phyloP scores from a whole-genome alignment of 2,329 filamentous ascomycete species.

The Microcyclospora tardicrescens region DNA sequence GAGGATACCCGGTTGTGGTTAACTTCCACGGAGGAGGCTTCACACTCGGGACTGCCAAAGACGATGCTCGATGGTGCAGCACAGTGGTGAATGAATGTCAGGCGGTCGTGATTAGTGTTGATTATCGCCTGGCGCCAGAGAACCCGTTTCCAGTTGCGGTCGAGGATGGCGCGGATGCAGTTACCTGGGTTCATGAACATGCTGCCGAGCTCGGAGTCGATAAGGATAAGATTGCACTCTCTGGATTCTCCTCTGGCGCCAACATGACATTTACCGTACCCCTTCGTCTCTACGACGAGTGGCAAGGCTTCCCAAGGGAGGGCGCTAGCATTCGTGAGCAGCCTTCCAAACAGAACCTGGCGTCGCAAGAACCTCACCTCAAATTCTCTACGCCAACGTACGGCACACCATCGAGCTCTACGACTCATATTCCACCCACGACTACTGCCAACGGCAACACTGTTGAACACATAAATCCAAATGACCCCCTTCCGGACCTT shows the following conservation, averaged over 20 bases:
- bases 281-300: constrained; percentile 41
- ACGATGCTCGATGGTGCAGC: constrained; percentile 48
- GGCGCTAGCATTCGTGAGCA: constrained; percentile 1
- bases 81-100: constrained; percentile 42
- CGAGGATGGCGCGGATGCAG: constrained; percentile 49
- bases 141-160: constrained; percentile 50
- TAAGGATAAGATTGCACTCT: constrained; percentile 43
- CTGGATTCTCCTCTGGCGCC: constrained; percentile 50
- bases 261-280: constrained; percentile 52
- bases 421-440: neutral
- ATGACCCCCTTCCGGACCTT: constrained; percentile 5
- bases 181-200: constrained; percentile 45
- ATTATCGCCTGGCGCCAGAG: constrained; percentile 49
- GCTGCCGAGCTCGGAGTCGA: constrained; percentile 45
- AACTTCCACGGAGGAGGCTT: constrained; percentile 56
- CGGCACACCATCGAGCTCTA: neutral
- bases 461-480: constrained; percentile 4
- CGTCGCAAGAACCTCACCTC: no score
- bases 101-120: constrained; percentile 48
- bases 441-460: neutral
- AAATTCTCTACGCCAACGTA: neutral
- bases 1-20: constrained; percentile 42
- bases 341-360: no score
- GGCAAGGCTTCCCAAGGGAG: constrained; percentile 20
- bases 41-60: constrained; percentile 44